Evolutionary conservation across 2,329 filamentous ascomycete genomes (phyloP).

Genomic region (Neodidymelliopsis sp.): DNA sequence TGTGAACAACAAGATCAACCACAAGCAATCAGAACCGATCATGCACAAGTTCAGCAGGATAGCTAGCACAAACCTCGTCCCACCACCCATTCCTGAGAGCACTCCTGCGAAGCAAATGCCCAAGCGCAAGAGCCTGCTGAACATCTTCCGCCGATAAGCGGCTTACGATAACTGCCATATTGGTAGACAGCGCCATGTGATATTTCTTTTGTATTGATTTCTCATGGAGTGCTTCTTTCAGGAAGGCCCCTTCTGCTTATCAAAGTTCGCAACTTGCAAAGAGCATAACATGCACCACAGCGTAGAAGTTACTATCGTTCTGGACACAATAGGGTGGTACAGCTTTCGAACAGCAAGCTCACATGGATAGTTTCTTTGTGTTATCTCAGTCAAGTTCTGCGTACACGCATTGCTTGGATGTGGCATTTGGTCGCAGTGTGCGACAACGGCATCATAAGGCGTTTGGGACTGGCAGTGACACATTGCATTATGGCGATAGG

Average conservation of each 20-base stretch:
- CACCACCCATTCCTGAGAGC: conserved; percentile 45
- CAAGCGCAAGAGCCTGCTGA: conserved; percentile 58
- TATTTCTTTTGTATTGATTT: neutral
- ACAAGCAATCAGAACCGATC: conserved; percentile 35
- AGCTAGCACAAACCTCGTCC: conserved; percentile 23
- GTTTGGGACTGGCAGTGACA: conserved; percentile 17
- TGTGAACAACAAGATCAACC: conserved; percentile 29
- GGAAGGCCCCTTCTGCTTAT: neutral
- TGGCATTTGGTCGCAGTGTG: conserved; percentile 9
- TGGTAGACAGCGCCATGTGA: neutral
- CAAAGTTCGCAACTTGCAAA: conserved; percentile 9
- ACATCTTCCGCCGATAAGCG: conserved; percentile 50
- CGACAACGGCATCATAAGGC: conserved; percentile 15
- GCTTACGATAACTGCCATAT: neutral
- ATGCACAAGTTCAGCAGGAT: conserved; percentile 32
- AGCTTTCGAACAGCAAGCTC: neutral
- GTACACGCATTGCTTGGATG: conserved; percentile 1
- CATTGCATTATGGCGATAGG: conserved; percentile 13
- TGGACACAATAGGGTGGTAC: conserved; percentile 3
- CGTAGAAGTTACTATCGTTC: conserved; percentile 5
- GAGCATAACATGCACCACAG: conserved; percentile 9
- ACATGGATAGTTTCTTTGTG: neutral
- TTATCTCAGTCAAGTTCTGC: conserved; percentile 6
- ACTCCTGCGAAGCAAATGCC: conserved; percentile 42
- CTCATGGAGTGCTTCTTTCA: conserved; percentile 1